Conservation (phyloP, 2,329 filamentous ascomycete genomes). For the Ophiostoma himal-ulmi region DNA sequence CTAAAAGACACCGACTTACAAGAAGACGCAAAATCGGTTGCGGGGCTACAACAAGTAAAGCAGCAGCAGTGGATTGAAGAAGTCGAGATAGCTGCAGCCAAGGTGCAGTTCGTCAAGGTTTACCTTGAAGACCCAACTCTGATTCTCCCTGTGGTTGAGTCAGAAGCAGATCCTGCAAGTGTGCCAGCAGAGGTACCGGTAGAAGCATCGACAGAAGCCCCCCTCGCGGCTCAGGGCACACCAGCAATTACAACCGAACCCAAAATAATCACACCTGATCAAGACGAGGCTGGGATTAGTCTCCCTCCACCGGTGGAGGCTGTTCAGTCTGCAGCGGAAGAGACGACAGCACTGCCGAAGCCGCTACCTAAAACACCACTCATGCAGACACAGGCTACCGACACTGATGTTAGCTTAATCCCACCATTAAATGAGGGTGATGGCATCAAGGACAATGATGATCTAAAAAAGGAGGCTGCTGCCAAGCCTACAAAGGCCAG, state of each 20-base stretch:
- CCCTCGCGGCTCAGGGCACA: neutral
- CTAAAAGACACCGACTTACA: neutral
- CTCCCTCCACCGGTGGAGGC: neutral
- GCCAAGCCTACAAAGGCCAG: neutral
- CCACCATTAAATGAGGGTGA: neutral
- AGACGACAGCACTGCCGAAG: neutral
- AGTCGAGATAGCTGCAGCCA: slow-evolving; percentile 56
- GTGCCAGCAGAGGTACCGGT: neutral
- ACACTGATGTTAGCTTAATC: neutral
- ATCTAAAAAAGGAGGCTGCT: neutral
- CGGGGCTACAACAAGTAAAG: neutral
- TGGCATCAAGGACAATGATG: too few relatives aligned
- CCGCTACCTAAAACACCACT: slow-evolving; percentile 8
- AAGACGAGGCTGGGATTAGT: neutral
- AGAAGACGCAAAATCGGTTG: neutral
- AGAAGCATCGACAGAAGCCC: neutral
- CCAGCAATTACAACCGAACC: neutral
- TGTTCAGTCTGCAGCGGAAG: neutral
- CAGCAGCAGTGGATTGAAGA: slow-evolving; percentile 46
- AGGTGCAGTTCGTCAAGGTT: slow-evolving; percentile 58
- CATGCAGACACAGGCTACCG: slow-evolving; percentile 7
- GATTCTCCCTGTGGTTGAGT: slow-evolving; percentile 29
- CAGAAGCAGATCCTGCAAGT: neutral
- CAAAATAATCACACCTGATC: neutral
- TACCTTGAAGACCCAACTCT: slow-evolving; percentile 50